Evolutionary conservation across 2,329 filamentous ascomycete genomes (phyloP), one percentile per base, ranked within the genome.

Genomic region (Alternaria metachromatica): DNA sequence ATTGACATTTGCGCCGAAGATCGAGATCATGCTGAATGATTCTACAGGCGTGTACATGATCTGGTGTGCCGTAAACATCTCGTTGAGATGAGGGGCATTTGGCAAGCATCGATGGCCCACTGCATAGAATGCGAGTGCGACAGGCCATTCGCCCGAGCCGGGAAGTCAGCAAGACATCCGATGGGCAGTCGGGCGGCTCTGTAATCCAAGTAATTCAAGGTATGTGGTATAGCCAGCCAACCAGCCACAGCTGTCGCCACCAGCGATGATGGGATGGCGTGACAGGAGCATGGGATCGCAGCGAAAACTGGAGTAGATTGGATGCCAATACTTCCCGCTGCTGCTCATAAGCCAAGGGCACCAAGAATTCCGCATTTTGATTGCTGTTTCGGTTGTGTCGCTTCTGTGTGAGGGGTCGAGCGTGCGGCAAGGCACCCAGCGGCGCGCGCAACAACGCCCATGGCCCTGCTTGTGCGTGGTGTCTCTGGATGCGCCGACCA

Each of bases 291-390:
- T 33, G 28, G 44, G 25, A 26, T 46, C 15, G 54, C 54, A 48
- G 44, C 43, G 23, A 56, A 25, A 48, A 46, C 28, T 13, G 54
- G 54, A 48, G 28, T 23, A 53, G 54, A 56, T 23, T 56, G 43
- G 43, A 53, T 56, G 54, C 54, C 54, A 56, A 56, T 56, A 46
- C 54, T 56, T 56, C 54, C 54, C 49, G 49, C 49, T 41, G 49
- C 8, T 23, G 54, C 21, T 46, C 33, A 33, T 56, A 43, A 45
- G 54, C 54, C 54, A 56, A 56, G 54, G 54, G 54, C 54, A 46
- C 54, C 54, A 56, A 56, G 54, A 56, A 23, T 56, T 56, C 54
- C 54, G 43, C 54, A 45, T 46, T 45, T 33, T 45, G 41, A 46
- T 56, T 45, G 44, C 44, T 48, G 54, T 56, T 56, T 56, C 54